phyloP scores from a whole-genome alignment of 768 basidiomycete species.

The Mycena polygramma region DNA sequence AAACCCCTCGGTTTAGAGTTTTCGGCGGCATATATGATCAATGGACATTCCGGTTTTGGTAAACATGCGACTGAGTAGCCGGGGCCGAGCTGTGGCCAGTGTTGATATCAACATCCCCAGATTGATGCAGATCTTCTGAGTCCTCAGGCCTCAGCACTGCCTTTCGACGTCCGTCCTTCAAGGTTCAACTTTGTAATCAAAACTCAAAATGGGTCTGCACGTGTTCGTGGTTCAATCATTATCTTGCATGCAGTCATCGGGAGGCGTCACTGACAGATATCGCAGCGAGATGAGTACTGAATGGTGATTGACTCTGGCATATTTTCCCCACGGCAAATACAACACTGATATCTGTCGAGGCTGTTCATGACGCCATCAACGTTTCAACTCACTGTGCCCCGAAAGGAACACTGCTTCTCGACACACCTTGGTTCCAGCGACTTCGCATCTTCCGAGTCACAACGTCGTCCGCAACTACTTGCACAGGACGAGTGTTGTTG shows the following conservation, averaged over 20 bases:
- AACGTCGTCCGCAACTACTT: not conserved
- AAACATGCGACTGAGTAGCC: not conserved
- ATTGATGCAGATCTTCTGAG: slow-evolving; percentile 8
- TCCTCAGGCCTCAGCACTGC: not conserved
- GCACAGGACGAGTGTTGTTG: slow-evolving; percentile 20
- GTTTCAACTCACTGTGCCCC: slow-evolving; percentile 20
- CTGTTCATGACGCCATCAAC: slow-evolving; percentile 32
- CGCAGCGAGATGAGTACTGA: slow-evolving; percentile 18
- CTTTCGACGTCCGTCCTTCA: no score
- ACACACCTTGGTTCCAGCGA: not conserved
- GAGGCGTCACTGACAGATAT: not conserved
- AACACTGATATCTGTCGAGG: slow-evolving; percentile 26
- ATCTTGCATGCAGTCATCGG: not conserved
- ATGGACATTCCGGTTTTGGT: not conserved
- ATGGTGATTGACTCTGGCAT: slow-evolving; percentile 13
- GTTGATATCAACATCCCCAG: not conserved
- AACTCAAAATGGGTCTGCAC: slow-evolving; percentile 4
- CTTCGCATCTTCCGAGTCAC: slow-evolving; percentile 11
- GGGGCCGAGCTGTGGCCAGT: not conserved
- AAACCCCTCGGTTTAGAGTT: not conserved
- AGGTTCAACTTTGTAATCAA: not conserved
- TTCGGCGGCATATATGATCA: not conserved
- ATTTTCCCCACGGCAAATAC: not conserved
- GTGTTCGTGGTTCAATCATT: slow-evolving; percentile 13
- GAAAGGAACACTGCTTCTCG: not conserved